Evolutionary conservation across 768 basidiomycete genomes (phyloP).

Genomic region (Megacollybia marginata): DNA sequence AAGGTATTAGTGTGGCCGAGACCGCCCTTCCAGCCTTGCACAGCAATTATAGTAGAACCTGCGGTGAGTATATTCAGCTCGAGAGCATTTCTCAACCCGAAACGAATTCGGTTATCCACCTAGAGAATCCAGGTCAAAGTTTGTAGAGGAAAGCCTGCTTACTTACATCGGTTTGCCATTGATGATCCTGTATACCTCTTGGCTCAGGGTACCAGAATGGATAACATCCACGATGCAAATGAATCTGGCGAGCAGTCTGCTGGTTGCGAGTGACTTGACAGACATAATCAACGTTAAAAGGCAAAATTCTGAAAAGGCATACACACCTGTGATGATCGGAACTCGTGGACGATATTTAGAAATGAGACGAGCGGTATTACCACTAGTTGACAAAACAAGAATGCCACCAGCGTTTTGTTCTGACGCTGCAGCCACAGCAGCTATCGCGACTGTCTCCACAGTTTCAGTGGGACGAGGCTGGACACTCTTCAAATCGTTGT

Average conservation of each 20-base stretch:
- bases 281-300: background rate
- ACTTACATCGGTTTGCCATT: conserved; percentile 97
- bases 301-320: background rate
- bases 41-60: conserved; percentile 84
- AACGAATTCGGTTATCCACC: conserved; percentile 88
- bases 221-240: conserved; percentile 94
- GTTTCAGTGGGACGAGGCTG: conserved; percentile 89
- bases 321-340: conserved; percentile 89
- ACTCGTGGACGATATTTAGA: conserved; percentile 93
- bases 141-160: background rate
- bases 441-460: conserved; percentile 92
- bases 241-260: conserved; percentile 93
- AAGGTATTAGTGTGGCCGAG: conserved; percentile 93
- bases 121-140: conserved; percentile 19
- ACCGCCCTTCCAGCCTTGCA: conserved; percentile 99
- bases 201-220: conserved; percentile 96
- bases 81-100: conserved; percentile 79
- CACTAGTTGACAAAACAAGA: conserved; percentile 92
- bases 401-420: conserved; percentile 96
- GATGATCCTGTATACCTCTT: conserved; percentile 77
- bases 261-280: conserved; percentile 85
- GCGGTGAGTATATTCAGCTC: conserved; percentile 81
- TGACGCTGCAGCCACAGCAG: conserved; percentile 89
- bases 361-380: conserved; percentile 90
- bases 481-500: conserved; percentile 76